Conservation (phyloP, 768 basidiomycete genomes). For the Lactifluus rugatus region DNA sequence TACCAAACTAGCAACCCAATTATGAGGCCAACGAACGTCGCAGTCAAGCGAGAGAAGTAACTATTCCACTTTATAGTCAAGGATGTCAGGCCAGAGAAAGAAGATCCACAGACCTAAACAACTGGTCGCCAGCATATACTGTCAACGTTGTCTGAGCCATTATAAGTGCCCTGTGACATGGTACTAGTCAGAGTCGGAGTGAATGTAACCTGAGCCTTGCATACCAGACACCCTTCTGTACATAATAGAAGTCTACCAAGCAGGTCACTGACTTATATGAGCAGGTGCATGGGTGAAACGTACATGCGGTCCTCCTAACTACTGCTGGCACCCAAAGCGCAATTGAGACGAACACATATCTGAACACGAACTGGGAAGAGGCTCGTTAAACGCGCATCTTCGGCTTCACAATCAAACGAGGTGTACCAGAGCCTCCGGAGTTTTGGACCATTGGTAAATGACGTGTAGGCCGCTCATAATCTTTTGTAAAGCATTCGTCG, state of each 20-base stretch:
- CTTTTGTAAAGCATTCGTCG: slow-evolving; percentile 34
- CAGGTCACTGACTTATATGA: background rate
- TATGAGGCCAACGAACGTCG: slow-evolving; percentile 39
- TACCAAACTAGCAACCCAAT: slow-evolving; percentile 44
- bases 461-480: slow-evolving; percentile 29
- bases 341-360: slow-evolving; percentile 39
- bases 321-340: slow-evolving; percentile 45
- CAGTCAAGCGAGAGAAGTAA: slow-evolving; percentile 36
- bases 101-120: slow-evolving; percentile 33
- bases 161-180: slow-evolving; percentile 39
- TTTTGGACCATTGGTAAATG: slow-evolving; percentile 33
- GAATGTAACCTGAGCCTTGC: background rate
- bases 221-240: slow-evolving; percentile 39
- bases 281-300: slow-evolving; percentile 19
- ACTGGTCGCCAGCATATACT: slow-evolving; percentile 49
- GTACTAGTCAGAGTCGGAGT: background rate
- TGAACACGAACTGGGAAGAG: slow-evolving; percentile 37
- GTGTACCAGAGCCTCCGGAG: slow-evolving; percentile 33
- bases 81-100: background rate
- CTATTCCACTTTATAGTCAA: slow-evolving; percentile 18
- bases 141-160: slow-evolving; percentile 52
- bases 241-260: slow-evolving; percentile 33
- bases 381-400: background rate
- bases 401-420: background rate
- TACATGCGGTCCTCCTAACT: slow-evolving; percentile 32